A percentile compares a stretch with the other conserved stretches of the same genome.
Conservation (phyloP, 2,329 filamentous ascomycete genomes). For the Metarhizium anisopliae region DNA sequence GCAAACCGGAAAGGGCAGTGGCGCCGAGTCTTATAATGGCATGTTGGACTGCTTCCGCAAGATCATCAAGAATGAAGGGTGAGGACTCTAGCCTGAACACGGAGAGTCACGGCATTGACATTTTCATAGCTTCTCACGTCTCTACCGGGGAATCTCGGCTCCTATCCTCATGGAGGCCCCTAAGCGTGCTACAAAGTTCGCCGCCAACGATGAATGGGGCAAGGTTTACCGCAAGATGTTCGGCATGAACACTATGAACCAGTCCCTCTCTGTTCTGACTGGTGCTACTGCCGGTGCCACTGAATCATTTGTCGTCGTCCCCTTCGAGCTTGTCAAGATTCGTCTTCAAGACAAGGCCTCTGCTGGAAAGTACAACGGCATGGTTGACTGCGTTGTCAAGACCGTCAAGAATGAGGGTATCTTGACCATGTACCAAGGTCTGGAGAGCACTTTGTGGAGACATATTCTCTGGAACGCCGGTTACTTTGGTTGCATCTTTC, state of each 20-base stretch:
- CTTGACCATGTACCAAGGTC: conserved; percentile 88
- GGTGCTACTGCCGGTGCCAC: conserved; percentile 92
- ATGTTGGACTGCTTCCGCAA: conserved; percentile 98
- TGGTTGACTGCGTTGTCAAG: conserved; percentile 72
- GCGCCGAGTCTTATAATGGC: conserved; percentile 84
- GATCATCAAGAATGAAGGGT: conserved; percentile 95
- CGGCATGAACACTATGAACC: conserved; percentile 78
- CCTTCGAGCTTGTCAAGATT: conserved; percentile 98
- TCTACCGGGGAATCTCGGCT: conserved; percentile 92
- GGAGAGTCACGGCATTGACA: conserved; percentile 13
- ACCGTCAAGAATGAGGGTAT: conserved; percentile 76
- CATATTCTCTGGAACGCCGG: conserved; percentile 86
- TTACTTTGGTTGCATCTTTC: conserved; percentile 98
- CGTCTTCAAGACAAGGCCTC: conserved; percentile 92
- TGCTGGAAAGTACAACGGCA: conserved; percentile 76
- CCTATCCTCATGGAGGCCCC: conserved; percentile 94
- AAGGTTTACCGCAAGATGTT: conserved; percentile 86
- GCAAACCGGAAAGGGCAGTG: conserved; percentile 63
- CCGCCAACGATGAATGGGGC: conserved; percentile 97
- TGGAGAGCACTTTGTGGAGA: conserved; percentile 94
- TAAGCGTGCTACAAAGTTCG: conserved; percentile 97
- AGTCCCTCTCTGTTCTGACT: conserved; percentile 83
- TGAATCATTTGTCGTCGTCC: conserved; percentile 93
- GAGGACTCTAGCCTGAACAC: conserved; percentile 14
- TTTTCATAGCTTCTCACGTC: conserved; percentile 60